These are phyloP conservation scores for Pulveroboletus sp. DNA, from an alignment of 768 basidiomycete species.

Conservation along the genomic window DNA sequence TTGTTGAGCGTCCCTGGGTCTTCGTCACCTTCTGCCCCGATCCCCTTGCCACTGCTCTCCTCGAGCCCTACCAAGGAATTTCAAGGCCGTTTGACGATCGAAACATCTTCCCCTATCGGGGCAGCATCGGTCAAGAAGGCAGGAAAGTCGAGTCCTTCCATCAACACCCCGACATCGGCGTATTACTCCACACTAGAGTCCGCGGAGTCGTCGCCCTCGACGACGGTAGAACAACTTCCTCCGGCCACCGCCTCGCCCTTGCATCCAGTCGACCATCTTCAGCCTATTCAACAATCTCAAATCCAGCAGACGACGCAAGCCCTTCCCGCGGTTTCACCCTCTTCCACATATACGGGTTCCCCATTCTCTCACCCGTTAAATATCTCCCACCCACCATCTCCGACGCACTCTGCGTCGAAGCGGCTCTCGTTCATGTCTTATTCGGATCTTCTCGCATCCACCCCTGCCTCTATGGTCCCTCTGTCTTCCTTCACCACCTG, in stretches of 20 bases:
- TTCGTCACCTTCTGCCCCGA: conserved; percentile 20
- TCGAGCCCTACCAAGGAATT: conserved; percentile 27
- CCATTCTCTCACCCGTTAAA: conserved; percentile 23
- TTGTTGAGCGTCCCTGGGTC: conserved; percentile 47
- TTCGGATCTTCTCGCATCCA: conserved; percentile 74
- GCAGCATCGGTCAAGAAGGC: conserved; percentile 5
- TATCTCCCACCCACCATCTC: conserved; percentile 41
- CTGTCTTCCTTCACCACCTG: conserved; percentile 71
- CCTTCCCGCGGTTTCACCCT: conserved; percentile 16
- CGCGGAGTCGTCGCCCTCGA: conserved; percentile 37
- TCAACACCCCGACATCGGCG: conserved; percentile 46
- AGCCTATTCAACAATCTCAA: conserved; percentile 12
- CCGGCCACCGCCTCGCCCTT: conserved; percentile 21
- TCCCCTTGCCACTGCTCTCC: conserved; percentile 21
- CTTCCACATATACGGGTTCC: conserved; percentile 27
- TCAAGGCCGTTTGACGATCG: conserved; percentile 22
- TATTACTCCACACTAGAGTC: conserved; percentile 43
- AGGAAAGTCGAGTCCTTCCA: conserved; percentile 23
- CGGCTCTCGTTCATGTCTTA: conserved; percentile 89
- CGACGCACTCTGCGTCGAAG: conserved; percentile 49
- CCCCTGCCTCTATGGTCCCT: conserved; percentile 67
- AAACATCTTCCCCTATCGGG: conserved; percentile 12
- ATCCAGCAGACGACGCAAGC: conserved; percentile 16
- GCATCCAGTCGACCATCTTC: conserved; percentile 20
- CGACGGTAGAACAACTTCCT: conserved; percentile 33